Percentiles rank a stretch among this genome's conserved stretches.
Evolutionary conservation across 78 protist species (phyloP).

Genomic region (Protostelium mycophagum): DNA sequence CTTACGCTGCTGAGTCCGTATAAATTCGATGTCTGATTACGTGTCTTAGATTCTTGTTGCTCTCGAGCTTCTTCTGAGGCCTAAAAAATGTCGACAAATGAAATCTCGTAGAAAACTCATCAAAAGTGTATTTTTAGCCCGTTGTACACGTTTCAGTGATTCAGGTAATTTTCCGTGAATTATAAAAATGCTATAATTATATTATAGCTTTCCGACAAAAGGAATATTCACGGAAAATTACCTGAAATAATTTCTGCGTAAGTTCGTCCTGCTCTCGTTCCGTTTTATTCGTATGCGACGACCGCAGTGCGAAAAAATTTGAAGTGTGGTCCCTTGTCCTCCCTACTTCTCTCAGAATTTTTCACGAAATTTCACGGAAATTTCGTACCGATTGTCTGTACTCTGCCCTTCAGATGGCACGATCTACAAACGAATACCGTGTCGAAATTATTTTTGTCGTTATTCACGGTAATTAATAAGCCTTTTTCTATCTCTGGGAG

Average conservation of each 20-base stretch:
- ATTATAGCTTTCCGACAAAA: no score
- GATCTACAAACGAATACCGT: not conserved
- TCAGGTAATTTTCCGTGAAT: no score
- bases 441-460: not conserved
- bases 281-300: not conserved
- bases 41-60: not conserved
- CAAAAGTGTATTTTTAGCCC: no score
- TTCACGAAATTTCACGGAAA: not conserved
- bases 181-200: no score
- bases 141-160: no score
- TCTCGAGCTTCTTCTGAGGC: not conserved
- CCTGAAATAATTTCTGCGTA: not conserved
- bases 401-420: not conserved
- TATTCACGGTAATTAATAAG: not conserved
- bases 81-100: no score
- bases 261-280: not conserved
- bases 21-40: not conserved
- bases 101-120: no score
- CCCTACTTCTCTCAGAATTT: not conserved
- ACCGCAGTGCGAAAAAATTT: not conserved
- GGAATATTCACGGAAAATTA: no score
- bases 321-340: not conserved
- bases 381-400: not conserved
- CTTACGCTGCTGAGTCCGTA: no score
- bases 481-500: not conserved